Base-by-base conservation (phyloP, 2,329 filamentous ascomycete species). In the Tolypocladium ovalisporum region DNA sequence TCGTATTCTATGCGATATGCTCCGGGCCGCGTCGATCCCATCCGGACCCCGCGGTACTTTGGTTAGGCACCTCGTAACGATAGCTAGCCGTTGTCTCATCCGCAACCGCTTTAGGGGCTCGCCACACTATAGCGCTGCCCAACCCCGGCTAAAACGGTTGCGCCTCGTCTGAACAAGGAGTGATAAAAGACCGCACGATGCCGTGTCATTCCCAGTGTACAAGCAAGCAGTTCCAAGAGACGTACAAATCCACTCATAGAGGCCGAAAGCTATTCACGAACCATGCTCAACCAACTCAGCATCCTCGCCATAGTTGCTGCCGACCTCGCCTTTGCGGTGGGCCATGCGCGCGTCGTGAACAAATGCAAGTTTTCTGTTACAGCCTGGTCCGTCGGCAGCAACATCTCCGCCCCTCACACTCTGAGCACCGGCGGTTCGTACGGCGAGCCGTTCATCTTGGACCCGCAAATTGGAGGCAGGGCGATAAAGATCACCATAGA, bases 361-460 rank as follows among this genome's bases (percentile, higher is more conserved):
- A 67, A 69, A 52, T 75, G 73, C 67, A 24, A 51, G 39, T 62
- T 64, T 55, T 56, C 65, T 44, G 71, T 74, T n/a, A 68, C 70
- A 24, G 53, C 72, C 61, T 75, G 72, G 72, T 71, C 73, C 44
- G 73, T 75, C 56, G 73, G 73, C 61, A 59, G 60, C 57, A 17
- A 57, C 24, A 60, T 73, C 57, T 63, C 63, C 10, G 60, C 59
- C 0, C 62, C 67, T 22, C 62, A 62, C 57, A 65, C 62, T 27
- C 63, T 75, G n/a, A 37, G 57, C 6, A 57, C 62, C 24, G 66
- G 64, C 55, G 66, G 65, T 56, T 56, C 44, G 52, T 75, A 71
- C 65, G 52, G 52, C 47, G 72, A 75, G 65, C 52, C 55, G 24
- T 74, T 73, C 59, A 47, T 56, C 29, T 63, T 62, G 40, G 74